Percentiles rank a stretch among this genome's conserved stretches.
Evolutionary conservation across 2,329 filamentous ascomycete species (phyloP).

Genomic region (Colletotrichum sp.): DNA sequence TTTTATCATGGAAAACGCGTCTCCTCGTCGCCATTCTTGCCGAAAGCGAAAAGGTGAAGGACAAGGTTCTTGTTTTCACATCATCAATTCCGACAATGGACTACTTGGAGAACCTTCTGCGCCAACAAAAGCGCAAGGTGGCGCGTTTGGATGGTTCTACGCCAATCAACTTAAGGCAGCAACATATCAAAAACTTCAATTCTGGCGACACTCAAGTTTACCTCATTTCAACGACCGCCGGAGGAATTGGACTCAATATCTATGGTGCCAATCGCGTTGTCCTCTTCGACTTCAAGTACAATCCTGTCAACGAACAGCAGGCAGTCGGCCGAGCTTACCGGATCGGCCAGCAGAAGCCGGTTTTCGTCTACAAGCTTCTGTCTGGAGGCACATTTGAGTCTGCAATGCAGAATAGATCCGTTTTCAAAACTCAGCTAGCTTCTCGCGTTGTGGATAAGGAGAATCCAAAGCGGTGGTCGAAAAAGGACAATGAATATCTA

Average conservation of each 20-base stretch:
- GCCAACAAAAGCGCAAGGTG: slow-evolving; percentile 49
- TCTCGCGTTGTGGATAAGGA: slow-evolving; percentile 84
- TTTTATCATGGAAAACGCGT: slow-evolving; percentile 70
- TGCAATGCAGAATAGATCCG: slow-evolving; percentile 70
- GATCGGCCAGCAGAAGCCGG: slow-evolving; percentile 79
- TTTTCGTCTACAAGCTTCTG: slow-evolving; percentile 85
- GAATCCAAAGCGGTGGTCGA: slow-evolving; percentile 72
- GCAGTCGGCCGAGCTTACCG: slow-evolving; percentile 87
- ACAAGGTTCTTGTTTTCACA: slow-evolving; percentile 84
- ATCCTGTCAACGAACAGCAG: slow-evolving; percentile 83
- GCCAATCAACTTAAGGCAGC: slow-evolving; percentile 60
- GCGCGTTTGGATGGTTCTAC: slow-evolving; percentile 73
- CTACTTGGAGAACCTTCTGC: slow-evolving; percentile 67
- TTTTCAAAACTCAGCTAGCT: slow-evolving; percentile 85
- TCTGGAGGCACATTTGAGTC: slow-evolving; percentile 82
- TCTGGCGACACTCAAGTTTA: slow-evolving; percentile 61
- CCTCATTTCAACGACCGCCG: slow-evolving; percentile 83
- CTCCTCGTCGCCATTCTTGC: slow-evolving; percentile 74
- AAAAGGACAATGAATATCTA: slow-evolving; percentile 33
- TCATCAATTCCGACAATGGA: slow-evolving; percentile 73
- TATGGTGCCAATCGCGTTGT: slow-evolving; percentile 84
- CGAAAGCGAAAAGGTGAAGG: slow-evolving; percentile 62
- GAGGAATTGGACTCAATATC: slow-evolving; percentile 84
- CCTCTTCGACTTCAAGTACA: slow-evolving; percentile 84
- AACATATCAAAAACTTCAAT: slow-evolving; percentile 73